phyloP scores from a whole-genome alignment of 768 basidiomycete species.

The Leucosporidium yakuticum region DNA sequence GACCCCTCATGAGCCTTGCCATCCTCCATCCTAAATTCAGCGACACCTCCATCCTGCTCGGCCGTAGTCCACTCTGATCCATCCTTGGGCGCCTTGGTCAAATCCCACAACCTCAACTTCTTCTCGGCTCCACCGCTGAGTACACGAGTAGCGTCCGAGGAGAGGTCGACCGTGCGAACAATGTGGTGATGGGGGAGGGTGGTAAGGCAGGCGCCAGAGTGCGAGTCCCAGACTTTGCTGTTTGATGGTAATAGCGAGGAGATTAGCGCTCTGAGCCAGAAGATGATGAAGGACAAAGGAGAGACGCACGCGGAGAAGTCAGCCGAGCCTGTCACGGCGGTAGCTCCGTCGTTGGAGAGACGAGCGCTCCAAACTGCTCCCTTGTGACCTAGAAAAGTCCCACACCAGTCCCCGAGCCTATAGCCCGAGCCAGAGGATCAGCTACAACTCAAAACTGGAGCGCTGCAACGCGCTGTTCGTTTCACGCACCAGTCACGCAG shows the following conservation, averaged over 20 bases:
- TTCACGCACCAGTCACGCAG: constrained; percentile 23
- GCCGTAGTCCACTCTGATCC: neutral
- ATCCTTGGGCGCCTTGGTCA: constrained; percentile 54
- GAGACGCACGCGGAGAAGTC: constrained; percentile 88
- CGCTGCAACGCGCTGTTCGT: neutral
- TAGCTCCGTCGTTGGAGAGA: constrained; percentile 73
- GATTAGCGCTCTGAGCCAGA: constrained; percentile 15
- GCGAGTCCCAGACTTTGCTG: constrained; percentile 33
- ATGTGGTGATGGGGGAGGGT: constrained; percentile 99
- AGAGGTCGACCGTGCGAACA: constrained; percentile 87
- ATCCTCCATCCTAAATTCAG: constrained; percentile 49
- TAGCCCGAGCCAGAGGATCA: constrained; percentile 62
- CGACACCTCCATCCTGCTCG: neutral
- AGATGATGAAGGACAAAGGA: neutral
- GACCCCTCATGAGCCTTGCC: constrained; percentile 73
- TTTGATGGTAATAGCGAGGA: constrained; percentile 1
- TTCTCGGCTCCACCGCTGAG: constrained; percentile 95
- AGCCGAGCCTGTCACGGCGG: constrained; percentile 86
- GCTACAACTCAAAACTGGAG: constrained; percentile 39
- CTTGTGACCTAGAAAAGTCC: constrained; percentile 54
- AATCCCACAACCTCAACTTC: constrained; percentile 91
- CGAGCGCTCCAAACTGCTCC: constrained; percentile 98
- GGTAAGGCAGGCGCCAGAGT: constrained; percentile 64
- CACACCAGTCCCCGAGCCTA: constrained; percentile 99
- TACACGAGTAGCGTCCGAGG: constrained; percentile 61